Base-by-base conservation (phyloP, 305 asterid species). In the Fraxinus velutina region DNA sequence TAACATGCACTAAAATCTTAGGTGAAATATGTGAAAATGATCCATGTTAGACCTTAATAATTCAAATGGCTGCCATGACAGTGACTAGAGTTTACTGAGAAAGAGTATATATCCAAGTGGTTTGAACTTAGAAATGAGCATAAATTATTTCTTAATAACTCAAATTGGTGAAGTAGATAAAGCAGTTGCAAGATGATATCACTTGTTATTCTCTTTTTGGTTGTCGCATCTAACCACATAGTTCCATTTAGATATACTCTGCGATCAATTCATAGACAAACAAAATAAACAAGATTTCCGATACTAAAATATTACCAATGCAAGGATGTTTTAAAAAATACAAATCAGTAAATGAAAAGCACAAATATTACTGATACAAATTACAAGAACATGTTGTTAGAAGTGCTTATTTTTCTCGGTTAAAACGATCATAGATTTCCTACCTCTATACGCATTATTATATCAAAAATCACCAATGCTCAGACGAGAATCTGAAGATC, bases 401-500 rank as follows among this genome's bases (percentile, higher is more conserved):
- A 87, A 80, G 83, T 84, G 12, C 47, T 37, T 70, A 47, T 72
- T 55, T 50, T 77, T 84, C 19, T 76, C 83, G 22, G 86, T 87
- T 85, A 83, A 86, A 74, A 74, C 13, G 19, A 84, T 86, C 47
- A 8, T 37, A 7, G 12, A 37, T 37, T 37, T 37, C 44, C 47
- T 37, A 7, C 5, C 73, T 84, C 87, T 86, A 72, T 78, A 77
- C 78, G 24, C 24, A 22, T 22, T 22, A 22, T 22, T 22, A 22
- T 22, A 22, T 22, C 24, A 22, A 22, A 22, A 22, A 22, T 22
- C 24, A 22, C 98, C 97, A n/a, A 93, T 87, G 90, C 98, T 94
- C 80, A 96, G 82, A 37, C 98, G 96, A 55, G 95, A 88, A 81
- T 96, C 98, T 60, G 88, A 55, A 50, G 90, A 76, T 85, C 94